These are phyloP conservation scores for Podila horticola DNA, from an alignment of 192 early-diverging fungal species.

Conservation along the genomic window DNA sequence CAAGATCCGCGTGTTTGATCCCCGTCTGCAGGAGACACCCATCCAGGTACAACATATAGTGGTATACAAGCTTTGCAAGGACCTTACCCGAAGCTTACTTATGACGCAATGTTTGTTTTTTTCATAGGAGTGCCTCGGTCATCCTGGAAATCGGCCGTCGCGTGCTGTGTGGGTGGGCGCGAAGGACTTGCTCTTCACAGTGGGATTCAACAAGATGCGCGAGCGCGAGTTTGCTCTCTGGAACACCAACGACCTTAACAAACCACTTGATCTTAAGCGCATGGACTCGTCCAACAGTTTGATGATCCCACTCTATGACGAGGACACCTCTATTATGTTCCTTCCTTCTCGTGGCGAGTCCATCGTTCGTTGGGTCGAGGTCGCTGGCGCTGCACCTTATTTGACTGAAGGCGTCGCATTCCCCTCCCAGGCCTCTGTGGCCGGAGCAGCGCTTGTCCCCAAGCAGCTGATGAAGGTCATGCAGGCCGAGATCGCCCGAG, in stretches of 20 bases:
- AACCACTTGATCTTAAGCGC: slow-evolving; percentile 64
- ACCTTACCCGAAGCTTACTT: background rate
- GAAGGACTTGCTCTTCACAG: slow-evolving; percentile 70
- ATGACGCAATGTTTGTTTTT: slow-evolving; percentile 41
- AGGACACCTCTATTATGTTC: slow-evolving; percentile 83
- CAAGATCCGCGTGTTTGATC: slow-evolving; percentile 69
- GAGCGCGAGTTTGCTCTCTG: slow-evolving; percentile 79
- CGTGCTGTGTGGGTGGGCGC: slow-evolving; percentile 77
- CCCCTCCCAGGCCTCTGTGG: slow-evolving; percentile 50
- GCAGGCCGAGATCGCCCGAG: slow-evolving; percentile 73
- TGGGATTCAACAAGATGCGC: slow-evolving; percentile 78
- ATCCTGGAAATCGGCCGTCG: slow-evolving; percentile 73
- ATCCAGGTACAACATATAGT: slow-evolving; percentile 17
- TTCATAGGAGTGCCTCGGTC: slow-evolving; percentile 54
- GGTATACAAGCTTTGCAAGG: background rate
- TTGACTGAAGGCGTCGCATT: slow-evolving; percentile 60
- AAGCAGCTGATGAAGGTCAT: slow-evolving; percentile 79
- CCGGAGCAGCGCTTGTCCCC: slow-evolving; percentile 73
- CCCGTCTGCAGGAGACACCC: slow-evolving; percentile 46
- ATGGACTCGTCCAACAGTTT: slow-evolving; percentile 80
- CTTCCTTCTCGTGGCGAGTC: slow-evolving; percentile 73
- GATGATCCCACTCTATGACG: slow-evolving; percentile 79
- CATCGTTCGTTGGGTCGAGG: slow-evolving; percentile 73
- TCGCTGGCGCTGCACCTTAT: slow-evolving; percentile 55
- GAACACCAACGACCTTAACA: slow-evolving; percentile 72